These are phyloP conservation scores for Oryza nivara DNA, from an alignment of 176 grass and related monocot genomes.

Conservation along the genomic window DNA sequence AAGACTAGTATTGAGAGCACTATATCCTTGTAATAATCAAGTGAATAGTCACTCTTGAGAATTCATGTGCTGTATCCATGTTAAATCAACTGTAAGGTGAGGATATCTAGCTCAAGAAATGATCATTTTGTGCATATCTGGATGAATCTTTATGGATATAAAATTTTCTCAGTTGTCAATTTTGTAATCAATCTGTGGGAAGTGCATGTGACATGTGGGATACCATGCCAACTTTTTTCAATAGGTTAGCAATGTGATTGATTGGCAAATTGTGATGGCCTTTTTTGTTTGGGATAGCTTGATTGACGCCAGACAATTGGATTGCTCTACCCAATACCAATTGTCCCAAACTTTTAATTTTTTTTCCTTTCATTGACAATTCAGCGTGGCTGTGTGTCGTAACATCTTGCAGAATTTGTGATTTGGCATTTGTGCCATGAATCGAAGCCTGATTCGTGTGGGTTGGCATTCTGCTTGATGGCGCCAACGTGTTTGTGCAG, in stretches of 20 bases:
- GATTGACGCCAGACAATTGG: constrained; percentile 23
- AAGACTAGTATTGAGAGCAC: constrained; percentile 32
- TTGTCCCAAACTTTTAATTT: background rate
- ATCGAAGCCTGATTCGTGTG: background rate
- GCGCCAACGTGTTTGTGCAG: background rate
- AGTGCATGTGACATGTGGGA: constrained; percentile 34
- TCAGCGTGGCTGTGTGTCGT: constrained; percentile 4
- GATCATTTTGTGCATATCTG: constrained; percentile 27
- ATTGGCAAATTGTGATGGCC: background rate
- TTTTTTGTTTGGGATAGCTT: constrained; percentile 1
- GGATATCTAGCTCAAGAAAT: constrained; percentile 25
- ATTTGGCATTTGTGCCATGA: constrained; percentile 21
- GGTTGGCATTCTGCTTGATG: background rate
- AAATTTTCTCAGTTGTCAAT: constrained; percentile 12
- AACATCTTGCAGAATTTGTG: background rate
- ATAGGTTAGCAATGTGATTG: constrained; percentile 18
- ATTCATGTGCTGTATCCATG: constrained; percentile 13
- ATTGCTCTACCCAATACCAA: constrained; percentile 10
- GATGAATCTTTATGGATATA: constrained; percentile 31
- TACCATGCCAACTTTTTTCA: constrained; percentile 28
- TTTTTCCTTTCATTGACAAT: background rate
- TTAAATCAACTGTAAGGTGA: constrained; percentile 6
- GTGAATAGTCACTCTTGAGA: constrained; percentile 27
- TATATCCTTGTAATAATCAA: constrained; percentile 51
- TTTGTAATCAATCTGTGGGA: constrained; percentile 7